Evolutionary conservation across 1,284 basidiomycete genomes (phyloP).

Genomic region (Earliella scabrosa): DNA sequence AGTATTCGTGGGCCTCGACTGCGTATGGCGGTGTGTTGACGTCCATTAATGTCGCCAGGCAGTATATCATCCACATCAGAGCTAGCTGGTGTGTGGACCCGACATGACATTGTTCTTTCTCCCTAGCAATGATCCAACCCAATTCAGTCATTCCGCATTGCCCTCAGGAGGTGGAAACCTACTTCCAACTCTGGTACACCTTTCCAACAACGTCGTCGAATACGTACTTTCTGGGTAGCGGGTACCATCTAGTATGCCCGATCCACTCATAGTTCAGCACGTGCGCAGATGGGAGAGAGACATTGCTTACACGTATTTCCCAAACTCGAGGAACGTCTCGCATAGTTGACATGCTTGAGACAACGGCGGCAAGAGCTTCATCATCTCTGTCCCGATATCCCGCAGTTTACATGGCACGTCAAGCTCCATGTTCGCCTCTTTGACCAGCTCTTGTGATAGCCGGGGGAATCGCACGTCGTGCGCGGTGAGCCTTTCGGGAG

Average conservation of each 20-base stretch:
- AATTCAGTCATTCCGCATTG: no score
- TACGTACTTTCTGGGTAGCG: constrained; percentile 40
- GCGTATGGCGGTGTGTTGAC: constrained; percentile 44
- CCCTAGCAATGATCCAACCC: not conserved
- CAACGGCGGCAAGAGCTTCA: constrained; percentile 49
- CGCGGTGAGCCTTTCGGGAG: constrained; percentile 21
- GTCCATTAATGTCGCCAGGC: constrained; percentile 51
- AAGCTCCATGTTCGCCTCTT: constrained; percentile 35
- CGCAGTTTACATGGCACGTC: constrained; percentile 36
- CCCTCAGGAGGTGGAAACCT: no score
- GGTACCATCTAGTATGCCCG: constrained; percentile 27
- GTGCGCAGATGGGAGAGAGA: not conserved
- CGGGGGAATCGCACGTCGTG: constrained; percentile 23
- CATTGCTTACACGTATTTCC: constrained; percentile 49
- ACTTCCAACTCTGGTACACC: constrained; percentile 50
- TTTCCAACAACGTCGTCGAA: constrained; percentile 52
- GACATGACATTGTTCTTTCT: constrained; percentile 9
- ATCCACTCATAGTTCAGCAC: not conserved
- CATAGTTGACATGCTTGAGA: constrained; percentile 58
- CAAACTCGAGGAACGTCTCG: constrained; percentile 59
- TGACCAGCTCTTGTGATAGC: constrained; percentile 27
- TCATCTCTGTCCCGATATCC: constrained; percentile 44
- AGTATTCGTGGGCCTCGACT: constrained; percentile 60
- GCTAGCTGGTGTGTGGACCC: constrained; percentile 48
- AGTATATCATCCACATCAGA: constrained; percentile 56